Conservation (phyloP, 2,329 filamentous ascomycete genomes). For the Fusarium subtropicale region DNA sequence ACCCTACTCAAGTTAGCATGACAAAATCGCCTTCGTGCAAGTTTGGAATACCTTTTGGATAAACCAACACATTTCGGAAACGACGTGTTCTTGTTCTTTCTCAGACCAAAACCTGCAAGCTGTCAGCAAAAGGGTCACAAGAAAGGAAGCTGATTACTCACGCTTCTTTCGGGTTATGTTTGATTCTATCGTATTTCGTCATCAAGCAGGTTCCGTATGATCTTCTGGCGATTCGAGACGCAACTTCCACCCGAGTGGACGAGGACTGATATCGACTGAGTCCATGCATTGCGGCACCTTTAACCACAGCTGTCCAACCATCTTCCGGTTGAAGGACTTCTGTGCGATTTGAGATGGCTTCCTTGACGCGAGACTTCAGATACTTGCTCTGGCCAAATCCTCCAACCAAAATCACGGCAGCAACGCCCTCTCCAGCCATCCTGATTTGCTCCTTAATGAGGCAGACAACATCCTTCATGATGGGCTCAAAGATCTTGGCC, state of each 20-base stretch:
- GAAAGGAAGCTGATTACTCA: slow-evolving; percentile 34
- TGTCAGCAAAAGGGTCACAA: slow-evolving; percentile 25
- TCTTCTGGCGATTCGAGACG: slow-evolving; percentile 53
- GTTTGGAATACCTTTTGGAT: slow-evolving; percentile 51
- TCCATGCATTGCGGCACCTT: slow-evolving; percentile 61
- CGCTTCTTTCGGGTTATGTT: slow-evolving; percentile 54
- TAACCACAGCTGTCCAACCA: slow-evolving; percentile 63
- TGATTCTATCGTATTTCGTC: slow-evolving; percentile 52
- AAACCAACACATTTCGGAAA: slow-evolving; percentile 56
- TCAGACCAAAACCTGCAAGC: slow-evolving; percentile 53
- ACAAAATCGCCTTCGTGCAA: not conserved
- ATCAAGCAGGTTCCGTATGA: slow-evolving; percentile 55
- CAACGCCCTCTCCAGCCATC: slow-evolving; percentile 51
- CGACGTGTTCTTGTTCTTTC: slow-evolving; percentile 53
- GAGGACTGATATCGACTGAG: slow-evolving; percentile 49
- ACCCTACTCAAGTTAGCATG: slow-evolving; percentile 45
- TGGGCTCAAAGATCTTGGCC: slow-evolving; percentile 62
- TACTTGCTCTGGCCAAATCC: slow-evolving; percentile 62
- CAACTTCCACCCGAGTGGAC: slow-evolving; percentile 48
- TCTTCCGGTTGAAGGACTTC: slow-evolving; percentile 61
- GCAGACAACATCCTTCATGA: slow-evolving; percentile 57
- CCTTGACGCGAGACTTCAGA: slow-evolving; percentile 56
- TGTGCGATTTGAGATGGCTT: slow-evolving; percentile 51
- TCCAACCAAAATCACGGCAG: slow-evolving; percentile 60
- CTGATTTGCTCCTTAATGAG: slow-evolving; percentile 57